A percentile compares a stretch with the other conserved stretches of the same genome.
These are phyloP conservation scores for Verticillium nubilum DNA, from an alignment of 2,329 filamentous ascomycete genomes.

Conservation along the genomic window DNA sequence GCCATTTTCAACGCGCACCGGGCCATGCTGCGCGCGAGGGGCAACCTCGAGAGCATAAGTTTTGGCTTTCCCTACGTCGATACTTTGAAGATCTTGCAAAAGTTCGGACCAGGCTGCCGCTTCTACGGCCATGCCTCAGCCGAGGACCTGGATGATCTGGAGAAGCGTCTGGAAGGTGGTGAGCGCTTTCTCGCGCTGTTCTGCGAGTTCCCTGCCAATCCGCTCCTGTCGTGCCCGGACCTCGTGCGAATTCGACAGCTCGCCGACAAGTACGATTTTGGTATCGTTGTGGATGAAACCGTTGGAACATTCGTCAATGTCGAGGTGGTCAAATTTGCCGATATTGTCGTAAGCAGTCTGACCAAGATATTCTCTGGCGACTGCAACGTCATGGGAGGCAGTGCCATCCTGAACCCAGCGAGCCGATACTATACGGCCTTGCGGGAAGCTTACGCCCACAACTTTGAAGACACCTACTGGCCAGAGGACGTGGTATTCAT, in stretches of 20 bases:
- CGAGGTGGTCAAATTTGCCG: conserved; percentile 82
- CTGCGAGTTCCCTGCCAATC: conserved; percentile 93
- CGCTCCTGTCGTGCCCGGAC: conserved; percentile 79
- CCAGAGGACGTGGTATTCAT: conserved; percentile 90
- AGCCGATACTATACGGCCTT: conserved; percentile 64
- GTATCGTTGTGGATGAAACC: conserved; percentile 89
- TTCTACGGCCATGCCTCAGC: conserved; percentile 82
- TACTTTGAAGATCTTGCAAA: conserved; percentile 89
- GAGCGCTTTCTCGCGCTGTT: conserved; percentile 80
- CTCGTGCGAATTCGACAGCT: conserved; percentile 73
- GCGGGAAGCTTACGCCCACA: conserved; percentile 57
- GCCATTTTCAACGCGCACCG: conserved; percentile 87
- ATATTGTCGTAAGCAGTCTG: conserved; percentile 88
- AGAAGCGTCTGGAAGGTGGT: conserved; percentile 62
- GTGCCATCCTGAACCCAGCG: conserved; percentile 58
- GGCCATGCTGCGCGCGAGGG: conserved; percentile 60
- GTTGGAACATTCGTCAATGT: conserved; percentile 96
- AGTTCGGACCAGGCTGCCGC: conserved; percentile 82
- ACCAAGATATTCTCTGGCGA: conserved; percentile 98
- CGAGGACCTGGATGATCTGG: conserved; percentile 78
- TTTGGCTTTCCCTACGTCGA: conserved; percentile 99
- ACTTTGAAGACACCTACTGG: conserved; percentile 91
- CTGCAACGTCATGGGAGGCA: conserved; percentile 96
- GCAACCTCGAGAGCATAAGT: conserved; percentile 70
- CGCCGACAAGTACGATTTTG: conserved; percentile 81